Percentiles rank a stretch among this genome's conserved stretches.
Conservation (phyloP, 2,329 filamentous ascomycete species). For the Calonectria naviculata region DNA sequence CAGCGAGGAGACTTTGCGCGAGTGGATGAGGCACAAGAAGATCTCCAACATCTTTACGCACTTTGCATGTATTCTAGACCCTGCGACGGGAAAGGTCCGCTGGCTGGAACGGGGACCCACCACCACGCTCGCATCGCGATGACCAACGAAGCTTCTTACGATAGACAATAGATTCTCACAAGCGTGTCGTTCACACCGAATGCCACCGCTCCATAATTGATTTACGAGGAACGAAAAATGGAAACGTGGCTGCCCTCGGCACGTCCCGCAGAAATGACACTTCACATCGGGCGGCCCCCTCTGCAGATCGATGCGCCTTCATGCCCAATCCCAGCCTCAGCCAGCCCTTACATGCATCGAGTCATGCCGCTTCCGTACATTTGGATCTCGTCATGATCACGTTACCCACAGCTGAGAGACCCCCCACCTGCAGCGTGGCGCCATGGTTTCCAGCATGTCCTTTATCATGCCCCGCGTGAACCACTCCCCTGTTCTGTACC, state of each 20-base stretch:
- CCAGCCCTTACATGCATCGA: background rate
- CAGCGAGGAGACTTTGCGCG: conserved; percentile 45
- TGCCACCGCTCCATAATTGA: background rate
- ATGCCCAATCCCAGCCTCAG: background rate
- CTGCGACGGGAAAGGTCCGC: conserved; percentile 55
- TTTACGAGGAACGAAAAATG: background rate
- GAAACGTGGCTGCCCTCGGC: background rate
- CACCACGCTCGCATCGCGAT: background rate
- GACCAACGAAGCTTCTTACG: background rate
- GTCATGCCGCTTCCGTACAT: background rate
- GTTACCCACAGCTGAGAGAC: background rate
- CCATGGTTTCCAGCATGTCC: background rate
- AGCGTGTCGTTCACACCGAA: background rate
- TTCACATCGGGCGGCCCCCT: background rate
- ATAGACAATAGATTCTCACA: background rate
- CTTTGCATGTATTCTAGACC: conserved; percentile 68
- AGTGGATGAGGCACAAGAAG: conserved; percentile 63
- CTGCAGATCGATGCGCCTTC: background rate
- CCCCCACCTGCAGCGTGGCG: conserved; percentile 3
- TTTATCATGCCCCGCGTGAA: background rate
- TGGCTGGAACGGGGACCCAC: conserved; percentile 40
- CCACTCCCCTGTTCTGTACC: background rate
- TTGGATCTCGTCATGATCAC: background rate
- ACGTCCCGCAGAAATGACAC: background rate
- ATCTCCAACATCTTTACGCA: conserved; percentile 68